Evolutionary conservation across 2,329 filamentous ascomycete species (phyloP).

Genomic region (Orbilia brochopaga): DNA sequence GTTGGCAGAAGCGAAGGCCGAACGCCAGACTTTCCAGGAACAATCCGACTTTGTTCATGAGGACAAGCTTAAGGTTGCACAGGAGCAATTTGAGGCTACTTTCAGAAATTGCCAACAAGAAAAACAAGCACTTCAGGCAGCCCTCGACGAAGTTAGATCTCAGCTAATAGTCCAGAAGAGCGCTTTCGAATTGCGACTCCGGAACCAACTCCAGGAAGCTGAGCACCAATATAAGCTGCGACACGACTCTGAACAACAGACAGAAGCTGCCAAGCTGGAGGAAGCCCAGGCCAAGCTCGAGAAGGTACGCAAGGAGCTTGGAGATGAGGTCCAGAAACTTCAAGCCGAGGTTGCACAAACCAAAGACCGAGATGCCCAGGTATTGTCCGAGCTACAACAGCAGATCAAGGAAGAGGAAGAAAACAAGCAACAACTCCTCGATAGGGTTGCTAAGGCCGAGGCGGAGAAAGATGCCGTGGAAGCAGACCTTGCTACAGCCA

Average conservation of each 20-base stretch:
- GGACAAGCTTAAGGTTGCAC: conserved; percentile 15
- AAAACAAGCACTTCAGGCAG: conserved; percentile 23
- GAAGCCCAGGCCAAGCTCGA: conserved; percentile 23
- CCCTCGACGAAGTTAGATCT: conserved; percentile 25
- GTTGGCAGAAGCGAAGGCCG: conserved; percentile 15
- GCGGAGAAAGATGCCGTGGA: conserved; percentile 30
- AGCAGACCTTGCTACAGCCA: conserved; percentile 9
- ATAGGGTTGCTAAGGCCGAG: conserved; percentile 41
- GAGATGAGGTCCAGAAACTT: conserved; percentile 24
- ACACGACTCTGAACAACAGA: conserved; percentile 19
- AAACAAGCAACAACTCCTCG: conserved; percentile 40
- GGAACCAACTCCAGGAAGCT: conserved; percentile 29
- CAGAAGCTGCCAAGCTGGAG: conserved; percentile 27
- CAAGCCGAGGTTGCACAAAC: conserved; percentile 22
- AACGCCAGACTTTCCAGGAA: conserved; percentile 17
- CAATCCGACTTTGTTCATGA: conserved; percentile 5
- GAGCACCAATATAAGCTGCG: conserved; percentile 27
- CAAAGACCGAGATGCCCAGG: conserved; percentile 32
- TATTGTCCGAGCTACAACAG: conserved; percentile 40
- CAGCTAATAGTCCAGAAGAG: conserved; percentile 22
- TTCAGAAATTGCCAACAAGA: conserved; percentile 11
- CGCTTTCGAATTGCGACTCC: conserved; percentile 24
- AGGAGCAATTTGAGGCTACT: conserved; percentile 17
- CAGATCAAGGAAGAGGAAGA: conserved; percentile 42
- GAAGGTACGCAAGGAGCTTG: conserved; percentile 10